Evolutionary conservation across 2,329 filamentous ascomycete species (phyloP), one percentile per base, ranked within the genome.

Genomic region (Fusarium pseudoanthophilum): DNA sequence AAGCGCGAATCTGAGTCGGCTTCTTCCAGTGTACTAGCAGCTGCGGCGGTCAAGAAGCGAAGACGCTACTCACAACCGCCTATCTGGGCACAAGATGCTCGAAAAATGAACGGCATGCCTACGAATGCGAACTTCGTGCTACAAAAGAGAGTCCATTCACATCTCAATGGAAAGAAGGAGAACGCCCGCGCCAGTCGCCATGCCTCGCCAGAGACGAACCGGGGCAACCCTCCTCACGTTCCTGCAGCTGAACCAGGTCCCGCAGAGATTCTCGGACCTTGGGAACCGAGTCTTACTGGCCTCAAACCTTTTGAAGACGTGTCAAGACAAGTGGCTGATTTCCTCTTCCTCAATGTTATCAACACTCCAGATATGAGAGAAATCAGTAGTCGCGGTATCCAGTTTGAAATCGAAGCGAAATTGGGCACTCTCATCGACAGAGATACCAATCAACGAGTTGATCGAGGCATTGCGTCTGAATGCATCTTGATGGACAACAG

Each of bases 361-460:
- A 85, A 87, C 58, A 90, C 91, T 69, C 85, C 88, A n/a, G 90
- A 93, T 73, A 86, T 91, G 42, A 87, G 87, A 37, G 90, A 92
- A 74, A 88, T 92, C 26, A 82, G 85, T 21, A 88, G 88, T 58
- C 87, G 89, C 21, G 90, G 90, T 11, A 92, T 95, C 20, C 89
- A 94, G 68, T 91, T 98, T 60, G 96, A 99, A 82, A 93, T 99
- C 61, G 96, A 99, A 83, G 96, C 95, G 15, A 98, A 98, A 82
- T 86, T 98, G 53, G 96, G 96, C 24, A 92, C 91, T 32, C 87
- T 98, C 20, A 89, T 95, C 64, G 91, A 94, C 80, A 91, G 90
- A 78, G 89, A 92, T 69, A 93, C 90, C 11, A 89, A 92, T 64
- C 86, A 91, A 52, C 88, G 94, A n/a, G 84, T 95, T 32, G 84